These are phyloP conservation scores for Beauveria bassiana DNA, from an alignment of 2,329 filamentous ascomycete genomes.

Conservation along the genomic window DNA sequence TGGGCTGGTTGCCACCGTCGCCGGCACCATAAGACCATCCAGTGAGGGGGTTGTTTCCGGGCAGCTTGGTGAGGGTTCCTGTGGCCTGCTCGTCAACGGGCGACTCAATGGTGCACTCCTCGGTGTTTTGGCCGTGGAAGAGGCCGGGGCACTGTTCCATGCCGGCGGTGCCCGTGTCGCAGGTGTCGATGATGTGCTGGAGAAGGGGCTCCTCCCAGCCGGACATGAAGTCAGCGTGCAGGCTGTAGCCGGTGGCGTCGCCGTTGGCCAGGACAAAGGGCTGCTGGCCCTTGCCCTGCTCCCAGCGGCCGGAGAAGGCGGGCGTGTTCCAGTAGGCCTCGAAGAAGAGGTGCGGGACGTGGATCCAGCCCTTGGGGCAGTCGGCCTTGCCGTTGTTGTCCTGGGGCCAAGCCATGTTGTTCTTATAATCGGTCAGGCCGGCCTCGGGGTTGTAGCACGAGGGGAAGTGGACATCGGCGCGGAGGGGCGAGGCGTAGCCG, in stretches of 20 bases:
- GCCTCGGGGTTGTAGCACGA: slow-evolving; percentile 63
- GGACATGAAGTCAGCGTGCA: slow-evolving; percentile 66
- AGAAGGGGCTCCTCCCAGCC: slow-evolving; percentile 62
- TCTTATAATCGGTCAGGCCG: slow-evolving; percentile 51
- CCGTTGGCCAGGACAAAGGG: slow-evolving; percentile 64
- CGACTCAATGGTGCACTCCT: slow-evolving; percentile 43
- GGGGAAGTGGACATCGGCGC: slow-evolving; percentile 63
- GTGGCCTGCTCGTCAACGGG: slow-evolving; percentile 37
- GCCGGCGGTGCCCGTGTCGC: slow-evolving; percentile 49
- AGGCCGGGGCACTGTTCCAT: slow-evolving; percentile 58
- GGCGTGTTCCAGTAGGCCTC: slow-evolving; percentile 56
- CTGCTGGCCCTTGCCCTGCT: slow-evolving; percentile 43
- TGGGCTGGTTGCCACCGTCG: neutral
- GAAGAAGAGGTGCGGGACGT: slow-evolving; percentile 50
- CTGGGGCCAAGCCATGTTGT: slow-evolving; percentile 60
- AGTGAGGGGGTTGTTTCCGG: slow-evolving; percentile 47
- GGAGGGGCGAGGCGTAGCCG: slow-evolving; percentile 50
- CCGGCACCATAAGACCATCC: slow-evolving; percentile 39
- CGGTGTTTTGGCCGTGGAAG: slow-evolving; percentile 42
- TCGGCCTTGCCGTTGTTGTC: slow-evolving; percentile 40
- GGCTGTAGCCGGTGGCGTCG: slow-evolving; percentile 61
- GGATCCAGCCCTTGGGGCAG: slow-evolving; percentile 47
- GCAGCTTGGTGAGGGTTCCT: slow-evolving; percentile 39
- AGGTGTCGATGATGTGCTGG: slow-evolving; percentile 59
- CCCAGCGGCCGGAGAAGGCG: slow-evolving; percentile 44